Conservation (phyloP, 352 stramenopile genomes). For the Blastocystis sp. region DNA sequence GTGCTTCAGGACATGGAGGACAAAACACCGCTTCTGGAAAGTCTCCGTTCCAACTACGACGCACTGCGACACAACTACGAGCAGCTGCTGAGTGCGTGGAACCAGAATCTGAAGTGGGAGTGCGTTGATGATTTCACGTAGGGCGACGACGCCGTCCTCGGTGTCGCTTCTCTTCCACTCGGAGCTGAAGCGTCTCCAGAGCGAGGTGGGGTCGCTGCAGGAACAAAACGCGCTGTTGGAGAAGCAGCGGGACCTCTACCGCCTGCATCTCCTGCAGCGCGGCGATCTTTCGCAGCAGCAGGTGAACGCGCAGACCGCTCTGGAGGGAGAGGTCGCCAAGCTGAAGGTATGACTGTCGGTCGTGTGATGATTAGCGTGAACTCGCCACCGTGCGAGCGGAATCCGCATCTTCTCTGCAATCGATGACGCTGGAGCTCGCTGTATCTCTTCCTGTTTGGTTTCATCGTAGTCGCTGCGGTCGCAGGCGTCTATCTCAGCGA, state of each 20-base stretch:
- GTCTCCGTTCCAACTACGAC: not conserved
- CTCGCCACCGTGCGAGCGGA: too few species aligned
- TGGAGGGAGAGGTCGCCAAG: too few species aligned
- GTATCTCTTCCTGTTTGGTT: too few species aligned
- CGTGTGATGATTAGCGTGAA: too few species aligned
- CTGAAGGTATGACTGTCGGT: too few species aligned
- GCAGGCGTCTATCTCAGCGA: too few species aligned
- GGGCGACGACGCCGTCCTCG: not conserved
- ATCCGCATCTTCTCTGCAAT: too few species aligned
- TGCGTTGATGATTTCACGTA: not conserved
- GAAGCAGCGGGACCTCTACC: not conserved
- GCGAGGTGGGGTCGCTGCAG: not conserved
- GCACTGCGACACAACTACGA: not conserved
- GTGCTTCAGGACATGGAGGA: conserved; percentile 30
- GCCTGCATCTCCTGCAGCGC: too few species aligned
- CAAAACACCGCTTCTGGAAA: not conserved
- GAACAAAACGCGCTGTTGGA: not conserved
- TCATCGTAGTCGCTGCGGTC: too few species aligned
- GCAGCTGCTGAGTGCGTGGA: not conserved
- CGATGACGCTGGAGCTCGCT: too few species aligned
- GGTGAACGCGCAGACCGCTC: too few species aligned
- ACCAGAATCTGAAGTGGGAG: not conserved
- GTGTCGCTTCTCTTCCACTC: not conserved
- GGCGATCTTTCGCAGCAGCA: too few species aligned
- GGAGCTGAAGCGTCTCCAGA: not conserved